A percentile compares a stretch with the other conserved stretches of the same genome.
Conservation (phyloP, 352 stramenopile species). For the Globisporangium camurandrum region DNA sequence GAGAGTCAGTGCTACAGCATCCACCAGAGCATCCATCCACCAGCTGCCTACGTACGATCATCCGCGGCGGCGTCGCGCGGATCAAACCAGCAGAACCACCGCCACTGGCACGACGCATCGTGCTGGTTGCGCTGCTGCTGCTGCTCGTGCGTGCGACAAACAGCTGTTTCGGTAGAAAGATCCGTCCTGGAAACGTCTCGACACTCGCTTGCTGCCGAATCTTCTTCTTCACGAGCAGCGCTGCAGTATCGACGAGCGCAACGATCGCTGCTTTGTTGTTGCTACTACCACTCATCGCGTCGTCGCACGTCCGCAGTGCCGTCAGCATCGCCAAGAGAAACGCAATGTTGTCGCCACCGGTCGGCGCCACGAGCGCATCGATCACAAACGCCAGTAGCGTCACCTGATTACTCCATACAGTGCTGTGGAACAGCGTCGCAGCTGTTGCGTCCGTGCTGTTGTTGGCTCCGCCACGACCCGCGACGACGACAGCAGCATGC, state of each 20-base stretch:
- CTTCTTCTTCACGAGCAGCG: constrained; percentile 61
- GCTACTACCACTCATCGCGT: constrained; percentile 30
- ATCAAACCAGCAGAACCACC: not conserved
- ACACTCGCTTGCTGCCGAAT: constrained; percentile 84
- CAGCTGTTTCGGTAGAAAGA: constrained; percentile 75
- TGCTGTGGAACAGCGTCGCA: constrained; percentile 23
- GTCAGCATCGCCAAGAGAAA: constrained; percentile 80
- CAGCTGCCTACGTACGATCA: constrained; percentile 60
- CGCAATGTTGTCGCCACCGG: constrained; percentile 72
- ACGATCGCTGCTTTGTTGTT: constrained; percentile 46
- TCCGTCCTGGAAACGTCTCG: constrained; percentile 74
- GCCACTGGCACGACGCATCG: not conserved
- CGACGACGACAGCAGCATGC: constrained; percentile 15
- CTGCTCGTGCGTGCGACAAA: constrained; percentile 18
- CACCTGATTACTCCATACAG: constrained; percentile 47
- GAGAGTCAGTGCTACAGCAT: no score
- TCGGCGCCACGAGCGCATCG: constrained; percentile 53
- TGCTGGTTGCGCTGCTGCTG: not conserved
- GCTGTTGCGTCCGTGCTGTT: constrained; percentile 21
- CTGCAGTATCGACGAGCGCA: constrained; percentile 50
- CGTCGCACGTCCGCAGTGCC: constrained; percentile 68
- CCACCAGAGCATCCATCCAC: no score
- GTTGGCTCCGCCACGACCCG: no score
- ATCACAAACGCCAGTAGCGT: constrained; percentile 64
- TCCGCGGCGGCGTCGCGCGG: constrained; percentile 19